Evolutionary conservation across 805 yeast species (phyloP).

Genomic region (Debaryomyces hansenii): DNA sequence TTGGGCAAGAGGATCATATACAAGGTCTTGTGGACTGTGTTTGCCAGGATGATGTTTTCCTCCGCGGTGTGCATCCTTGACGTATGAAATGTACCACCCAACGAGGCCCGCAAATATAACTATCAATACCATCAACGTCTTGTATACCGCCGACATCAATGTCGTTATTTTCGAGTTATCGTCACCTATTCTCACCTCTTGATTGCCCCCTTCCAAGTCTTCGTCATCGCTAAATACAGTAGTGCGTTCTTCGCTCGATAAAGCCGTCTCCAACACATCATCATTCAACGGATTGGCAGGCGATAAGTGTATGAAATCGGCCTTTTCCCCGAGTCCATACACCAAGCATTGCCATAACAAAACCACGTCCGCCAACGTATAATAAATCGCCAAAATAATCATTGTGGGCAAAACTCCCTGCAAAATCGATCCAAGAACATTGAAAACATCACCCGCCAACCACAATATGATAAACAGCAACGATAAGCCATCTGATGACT

Average conservation of each 20-base stretch:
- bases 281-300: conserved; percentile 86
- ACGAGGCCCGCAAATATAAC: conserved; percentile 77
- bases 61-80: conserved; percentile 40
- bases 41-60: conserved; percentile 26
- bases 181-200: neutral
- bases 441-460: conserved; percentile 93
- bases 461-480: conserved; percentile 82
- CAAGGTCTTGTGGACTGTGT: conserved; percentile 40
- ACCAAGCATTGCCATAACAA: conserved; percentile 79
- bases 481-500: conserved; percentile 88
- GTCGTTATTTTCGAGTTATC: conserved; percentile 15
- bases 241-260: conserved; percentile 29
- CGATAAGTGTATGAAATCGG: conserved; percentile 77
- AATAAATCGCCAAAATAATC: conserved; percentile 89
- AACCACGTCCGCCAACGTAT: conserved; percentile 86
- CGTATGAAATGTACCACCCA: conserved; percentile 81
- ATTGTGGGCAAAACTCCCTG: conserved; percentile 94
- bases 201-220: conserved; percentile 22
- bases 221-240: conserved; percentile 15
- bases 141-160: conserved; percentile 21
- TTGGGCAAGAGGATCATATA: conserved; percentile 79
- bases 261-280: conserved; percentile 62
- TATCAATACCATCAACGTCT: conserved; percentile 55
- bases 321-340: conserved; percentile 64
- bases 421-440: conserved; percentile 84